Evolutionary conservation across 1,139 yeast genomes (phyloP).

Genomic region (Magnusiomyces clavatus): DNA sequence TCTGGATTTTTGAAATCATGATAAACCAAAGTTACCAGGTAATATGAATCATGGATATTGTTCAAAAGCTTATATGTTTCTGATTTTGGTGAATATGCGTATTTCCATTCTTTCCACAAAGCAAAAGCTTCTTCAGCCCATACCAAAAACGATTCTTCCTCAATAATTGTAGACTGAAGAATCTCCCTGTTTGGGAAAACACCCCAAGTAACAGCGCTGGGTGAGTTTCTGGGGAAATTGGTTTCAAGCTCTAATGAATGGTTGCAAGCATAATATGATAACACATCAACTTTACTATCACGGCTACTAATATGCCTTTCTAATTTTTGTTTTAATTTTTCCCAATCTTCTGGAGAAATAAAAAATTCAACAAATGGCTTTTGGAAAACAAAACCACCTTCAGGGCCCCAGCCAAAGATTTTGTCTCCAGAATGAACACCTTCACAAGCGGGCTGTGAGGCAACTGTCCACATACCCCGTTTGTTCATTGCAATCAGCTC

Average conservation of each 20-base stretch:
- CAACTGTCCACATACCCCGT: conserved; percentile 74
- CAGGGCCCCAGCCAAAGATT: conserved; percentile 96
- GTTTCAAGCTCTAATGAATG: conserved; percentile 48
- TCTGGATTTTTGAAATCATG: conserved; percentile 72
- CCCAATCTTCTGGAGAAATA: conserved; percentile 65
- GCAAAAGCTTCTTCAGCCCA: conserved; percentile 93
- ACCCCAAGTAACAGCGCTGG: conserved; percentile 93
- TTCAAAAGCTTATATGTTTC: conserved; percentile 53
- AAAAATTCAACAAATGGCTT: conserved; percentile 91
- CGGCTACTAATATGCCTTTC: conserved; percentile 25
- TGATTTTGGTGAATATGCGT: conserved; percentile 53
- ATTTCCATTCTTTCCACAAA: conserved; percentile 85
- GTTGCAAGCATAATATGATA: conserved; percentile 70
- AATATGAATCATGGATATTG: conserved; percentile 52
- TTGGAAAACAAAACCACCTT: conserved; percentile 81
- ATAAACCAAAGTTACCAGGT: conserved; percentile 74
- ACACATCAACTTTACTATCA: conserved; percentile 33
- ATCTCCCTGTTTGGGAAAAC: conserved; percentile 84
- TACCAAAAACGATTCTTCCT: conserved; percentile 78
- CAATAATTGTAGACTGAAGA: conserved; percentile 81
- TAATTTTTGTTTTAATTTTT: conserved; percentile 41
- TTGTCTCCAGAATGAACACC: conserved; percentile 65
- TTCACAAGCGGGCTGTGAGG: conserved; percentile 92
- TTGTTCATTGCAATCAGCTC: conserved; percentile 72
- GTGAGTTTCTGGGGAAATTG: conserved; percentile 44